These are phyloP conservation scores for Obelidium mucronatum DNA, from an alignment of 192 early-diverging fungal genomes.

Conservation along the genomic window DNA sequence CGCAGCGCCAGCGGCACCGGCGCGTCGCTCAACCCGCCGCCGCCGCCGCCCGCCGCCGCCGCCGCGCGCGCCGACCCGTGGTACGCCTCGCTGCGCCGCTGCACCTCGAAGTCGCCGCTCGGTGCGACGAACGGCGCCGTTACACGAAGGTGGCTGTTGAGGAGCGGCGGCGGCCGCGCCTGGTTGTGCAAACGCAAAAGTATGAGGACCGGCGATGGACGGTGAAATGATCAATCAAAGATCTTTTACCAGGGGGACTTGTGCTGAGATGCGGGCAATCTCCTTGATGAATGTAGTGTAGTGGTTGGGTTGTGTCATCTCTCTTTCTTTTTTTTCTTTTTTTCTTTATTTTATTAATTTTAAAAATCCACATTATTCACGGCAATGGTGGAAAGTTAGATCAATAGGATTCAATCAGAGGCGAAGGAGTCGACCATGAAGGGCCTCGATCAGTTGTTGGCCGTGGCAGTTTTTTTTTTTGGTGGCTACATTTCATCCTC, in stretches of 20 bases:
- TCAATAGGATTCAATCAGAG: too few relatives aligned
- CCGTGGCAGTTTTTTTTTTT: too few relatives aligned
- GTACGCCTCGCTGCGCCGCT: neutral
- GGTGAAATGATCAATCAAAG: neutral
- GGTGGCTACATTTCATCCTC: too few relatives aligned
- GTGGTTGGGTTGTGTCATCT: neutral
- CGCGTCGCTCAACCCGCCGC: conserved; percentile 37
- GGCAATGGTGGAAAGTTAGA: too few relatives aligned
- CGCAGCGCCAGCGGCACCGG: conserved; percentile 46
- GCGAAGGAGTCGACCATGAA: too few relatives aligned
- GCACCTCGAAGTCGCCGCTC: conserved; percentile 17
- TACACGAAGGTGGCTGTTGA: conserved; percentile 26
- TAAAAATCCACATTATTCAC: too few relatives aligned
- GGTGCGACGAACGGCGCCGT: conserved; percentile 12
- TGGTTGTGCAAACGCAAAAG: neutral
- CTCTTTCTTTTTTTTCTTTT: too few relatives aligned
- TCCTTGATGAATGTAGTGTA: conserved; percentile 5
- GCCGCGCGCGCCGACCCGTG: neutral
- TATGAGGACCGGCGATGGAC: neutral
- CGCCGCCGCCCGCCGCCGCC: neutral
- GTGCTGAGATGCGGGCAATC: conserved; percentile 14
- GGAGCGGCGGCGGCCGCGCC: conserved; percentile 17
- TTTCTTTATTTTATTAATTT: too few relatives aligned
- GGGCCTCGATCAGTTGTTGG: too few relatives aligned
- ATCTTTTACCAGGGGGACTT: conserved; percentile 12